These are phyloP conservation scores for Amanita inopinata DNA, from an alignment of 768 basidiomycete genomes.

Conservation along the genomic window DNA sequence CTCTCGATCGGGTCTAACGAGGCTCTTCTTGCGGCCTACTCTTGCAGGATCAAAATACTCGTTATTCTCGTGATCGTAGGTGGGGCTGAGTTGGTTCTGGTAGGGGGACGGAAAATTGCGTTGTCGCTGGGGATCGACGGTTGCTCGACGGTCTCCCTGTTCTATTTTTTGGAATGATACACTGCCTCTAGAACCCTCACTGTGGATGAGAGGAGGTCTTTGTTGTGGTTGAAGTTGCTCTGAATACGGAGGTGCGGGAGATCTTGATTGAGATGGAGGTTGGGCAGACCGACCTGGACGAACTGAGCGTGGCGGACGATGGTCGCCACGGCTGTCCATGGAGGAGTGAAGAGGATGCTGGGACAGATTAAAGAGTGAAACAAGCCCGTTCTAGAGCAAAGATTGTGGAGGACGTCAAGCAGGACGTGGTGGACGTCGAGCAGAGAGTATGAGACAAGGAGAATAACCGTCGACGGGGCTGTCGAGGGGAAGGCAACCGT, in stretches of 20 bases:
- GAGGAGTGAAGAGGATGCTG: neutral
- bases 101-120: conserved; percentile 37
- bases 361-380: conserved; percentile 7
- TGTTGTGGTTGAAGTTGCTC: conserved; percentile 17
- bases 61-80: conserved; percentile 31
- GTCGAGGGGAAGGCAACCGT: conserved; percentile 8
- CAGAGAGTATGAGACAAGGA: conserved; percentile 9
- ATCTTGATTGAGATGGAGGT: conserved; percentile 26
- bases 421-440: conserved; percentile 11
- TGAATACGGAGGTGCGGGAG: conserved; percentile 31
- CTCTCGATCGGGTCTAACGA: conserved; percentile 89
- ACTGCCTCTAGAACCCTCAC: conserved; percentile 29
- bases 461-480: conserved; percentile 1
- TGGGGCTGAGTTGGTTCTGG: conserved; percentile 23
- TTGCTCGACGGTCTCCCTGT: conserved; percentile 54
- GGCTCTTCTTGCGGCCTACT: conserved; percentile 79
- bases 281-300: conserved; percentile 32
- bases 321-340: conserved; percentile 36
- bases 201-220: conserved; percentile 24
- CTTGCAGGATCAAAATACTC: conserved; percentile 36
- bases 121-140: conserved; percentile 47
- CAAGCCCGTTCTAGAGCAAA: neutral
- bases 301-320: conserved; percentile 45
- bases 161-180: conserved; percentile 67
- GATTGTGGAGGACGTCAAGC: conserved; percentile 9